A percentile compares a stretch with the other conserved stretches of the same genome.
Conservation (phyloP, 2,329 filamentous ascomycete species). For the Calonectria leucothoes region DNA sequence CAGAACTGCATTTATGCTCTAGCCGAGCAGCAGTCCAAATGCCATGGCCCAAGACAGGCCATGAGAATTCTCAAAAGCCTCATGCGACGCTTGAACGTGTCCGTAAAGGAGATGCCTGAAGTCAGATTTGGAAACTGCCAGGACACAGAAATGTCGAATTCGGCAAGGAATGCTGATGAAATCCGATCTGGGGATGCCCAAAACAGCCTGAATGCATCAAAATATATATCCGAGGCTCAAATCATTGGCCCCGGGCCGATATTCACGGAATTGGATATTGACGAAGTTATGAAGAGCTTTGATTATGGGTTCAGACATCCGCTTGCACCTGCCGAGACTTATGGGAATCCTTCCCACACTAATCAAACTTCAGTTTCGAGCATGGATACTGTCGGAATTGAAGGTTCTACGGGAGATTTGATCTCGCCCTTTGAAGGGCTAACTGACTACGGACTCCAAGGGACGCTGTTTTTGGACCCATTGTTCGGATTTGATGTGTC, state of each 20-base stretch:
- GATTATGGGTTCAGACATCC: background rate
- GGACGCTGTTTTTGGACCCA: background rate
- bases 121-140: background rate
- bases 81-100: slow-evolving; percentile 5
- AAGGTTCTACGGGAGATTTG: background rate
- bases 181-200: background rate
- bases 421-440: background rate
- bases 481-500: background rate
- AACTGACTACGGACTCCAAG: background rate
- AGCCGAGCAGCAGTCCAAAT: slow-evolving; percentile 55
- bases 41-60: slow-evolving; percentile 21
- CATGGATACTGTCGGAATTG: background rate
- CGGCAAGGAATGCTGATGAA: background rate
- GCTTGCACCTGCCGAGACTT: background rate
- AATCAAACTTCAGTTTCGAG: background rate
- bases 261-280: background rate
- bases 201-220: background rate
- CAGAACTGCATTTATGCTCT: slow-evolving; percentile 57
- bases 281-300: slow-evolving; percentile 13
- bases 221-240: background rate
- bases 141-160: background rate
- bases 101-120: background rate
- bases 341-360: background rate
- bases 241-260: background rate
- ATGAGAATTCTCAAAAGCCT: slow-evolving; percentile 24